Conservation (phyloP, 2,329 filamentous ascomycete species). For the Aspergillus terreus region DNA sequence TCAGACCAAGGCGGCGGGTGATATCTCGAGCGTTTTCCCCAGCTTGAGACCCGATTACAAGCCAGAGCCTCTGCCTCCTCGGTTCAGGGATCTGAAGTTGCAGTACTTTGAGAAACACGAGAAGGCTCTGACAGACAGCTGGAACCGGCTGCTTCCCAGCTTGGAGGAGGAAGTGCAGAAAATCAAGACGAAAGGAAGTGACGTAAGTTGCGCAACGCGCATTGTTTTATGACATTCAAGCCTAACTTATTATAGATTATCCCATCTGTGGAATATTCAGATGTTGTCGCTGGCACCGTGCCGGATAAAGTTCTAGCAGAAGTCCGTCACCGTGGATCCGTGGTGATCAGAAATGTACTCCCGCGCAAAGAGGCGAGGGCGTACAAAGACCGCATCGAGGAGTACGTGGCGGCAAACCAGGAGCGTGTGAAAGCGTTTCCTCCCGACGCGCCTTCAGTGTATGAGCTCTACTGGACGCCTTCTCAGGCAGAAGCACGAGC, state of each 20-base stretch:
- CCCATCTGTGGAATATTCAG: constrained; percentile 39
- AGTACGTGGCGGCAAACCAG: constrained; percentile 62
- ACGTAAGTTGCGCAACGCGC: constrained; percentile 26
- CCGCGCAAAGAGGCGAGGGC: constrained; percentile 59
- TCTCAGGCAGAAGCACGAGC: constrained; percentile 65
- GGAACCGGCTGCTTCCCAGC: constrained; percentile 39
- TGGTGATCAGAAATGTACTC: constrained; percentile 64
- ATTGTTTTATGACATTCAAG: not conserved
- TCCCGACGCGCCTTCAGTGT: constrained; percentile 63
- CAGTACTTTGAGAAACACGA: constrained; percentile 38
- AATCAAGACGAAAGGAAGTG: constrained; percentile 39
- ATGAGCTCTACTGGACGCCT: constrained; percentile 71
- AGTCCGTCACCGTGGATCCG: constrained; percentile 57
- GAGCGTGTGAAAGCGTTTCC: constrained; percentile 58
- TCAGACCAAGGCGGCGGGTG: constrained; percentile 40
- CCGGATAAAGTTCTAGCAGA: constrained; percentile 41
- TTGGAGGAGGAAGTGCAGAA: constrained; percentile 39
- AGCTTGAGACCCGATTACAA: constrained; percentile 42
- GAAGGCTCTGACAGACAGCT: constrained; percentile 36
- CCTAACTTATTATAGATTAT: constrained; percentile 31
- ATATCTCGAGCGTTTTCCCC: constrained; percentile 49
- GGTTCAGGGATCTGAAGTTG: constrained; percentile 41
- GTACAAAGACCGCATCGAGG: constrained; percentile 62
- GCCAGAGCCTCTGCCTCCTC: constrained; percentile 38
- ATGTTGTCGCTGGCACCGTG: constrained; percentile 37